Evolutionary conservation across 352 stramenopile genomes (phyloP).

Genomic region (Globisporangium splendens): DNA sequence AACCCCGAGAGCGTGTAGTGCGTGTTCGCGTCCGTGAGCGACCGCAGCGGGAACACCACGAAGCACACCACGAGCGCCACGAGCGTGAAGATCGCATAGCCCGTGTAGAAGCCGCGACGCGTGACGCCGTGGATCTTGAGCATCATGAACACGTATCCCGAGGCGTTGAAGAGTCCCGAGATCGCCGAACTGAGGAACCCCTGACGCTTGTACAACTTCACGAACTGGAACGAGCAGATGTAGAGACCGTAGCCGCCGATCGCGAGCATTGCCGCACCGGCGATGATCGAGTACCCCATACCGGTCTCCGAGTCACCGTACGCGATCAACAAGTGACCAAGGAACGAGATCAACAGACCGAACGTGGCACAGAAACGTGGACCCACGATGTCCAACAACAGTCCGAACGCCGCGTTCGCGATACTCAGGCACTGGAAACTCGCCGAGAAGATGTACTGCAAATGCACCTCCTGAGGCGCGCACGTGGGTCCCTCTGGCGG

Average conservation of each 20-base stretch:
- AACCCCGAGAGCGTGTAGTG: constrained; percentile 22
- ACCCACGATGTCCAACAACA: constrained; percentile 42
- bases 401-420: constrained; percentile 39
- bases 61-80: constrained; percentile 24
- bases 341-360: constrained; percentile 34
- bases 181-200: constrained; percentile 38
- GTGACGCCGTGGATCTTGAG: constrained; percentile 38
- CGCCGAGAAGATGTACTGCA: constrained; percentile 56
- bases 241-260: constrained; percentile 43
- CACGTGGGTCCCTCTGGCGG: constrained; percentile 27
- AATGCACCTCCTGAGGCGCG: constrained; percentile 34
- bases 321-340: constrained; percentile 40
- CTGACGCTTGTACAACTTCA: constrained; percentile 40
- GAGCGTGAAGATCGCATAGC: constrained; percentile 27
- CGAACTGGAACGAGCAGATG: constrained; percentile 46
- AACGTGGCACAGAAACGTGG: constrained; percentile 30
- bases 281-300: constrained; percentile 37
- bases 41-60: constrained; percentile 18
- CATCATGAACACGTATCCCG: constrained; percentile 47
- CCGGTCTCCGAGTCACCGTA: constrained; percentile 29
- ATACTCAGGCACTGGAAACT: constrained; percentile 44
- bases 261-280: constrained; percentile 35
- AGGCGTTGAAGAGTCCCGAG: constrained; percentile 50
- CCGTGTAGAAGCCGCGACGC: constrained; percentile 33
- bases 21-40: constrained; percentile 11